A percentile compares a stretch with the other conserved stretches of the same genome.
phyloP scores from a whole-genome alignment of 352 stramenopile genomes.

The Elongisporangium undulatum region DNA sequence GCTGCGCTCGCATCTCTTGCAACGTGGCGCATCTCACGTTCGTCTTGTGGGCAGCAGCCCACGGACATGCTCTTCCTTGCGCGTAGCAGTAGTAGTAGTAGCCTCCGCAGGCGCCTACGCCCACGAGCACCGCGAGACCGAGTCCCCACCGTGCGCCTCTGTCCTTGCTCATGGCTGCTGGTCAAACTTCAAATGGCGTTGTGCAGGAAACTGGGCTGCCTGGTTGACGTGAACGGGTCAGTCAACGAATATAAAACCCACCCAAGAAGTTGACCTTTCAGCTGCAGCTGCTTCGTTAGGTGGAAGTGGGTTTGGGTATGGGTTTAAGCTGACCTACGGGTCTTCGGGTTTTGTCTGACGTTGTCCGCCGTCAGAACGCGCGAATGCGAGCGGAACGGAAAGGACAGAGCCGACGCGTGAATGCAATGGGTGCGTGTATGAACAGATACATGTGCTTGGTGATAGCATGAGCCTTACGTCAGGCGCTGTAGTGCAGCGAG shows the following conservation, averaged over 20 bases:
- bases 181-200: neutral
- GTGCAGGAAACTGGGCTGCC: neutral
- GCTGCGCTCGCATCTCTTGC: conserved; percentile 15
- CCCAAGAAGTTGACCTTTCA: neutral
- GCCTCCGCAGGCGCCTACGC: conserved; percentile 14
- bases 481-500: conserved; percentile 1
- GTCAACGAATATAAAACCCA: neutral
- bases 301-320: neutral
- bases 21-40: conserved; percentile 12
- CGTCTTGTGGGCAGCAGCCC: neutral
- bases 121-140: conserved; percentile 10
- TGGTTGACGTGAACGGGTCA: neutral
- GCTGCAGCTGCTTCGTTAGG: too few species aligned
- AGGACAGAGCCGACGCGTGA: neutral
- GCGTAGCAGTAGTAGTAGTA: conserved; percentile 16
- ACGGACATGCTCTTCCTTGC: neutral
- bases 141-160: conserved; percentile 16
- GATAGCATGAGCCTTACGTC: neutral
- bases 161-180: neutral
- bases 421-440: too few species aligned
- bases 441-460: too few species aligned
- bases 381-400: neutral
- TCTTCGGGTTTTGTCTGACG: neutral
- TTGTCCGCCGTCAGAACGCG: neutral
- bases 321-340: conserved; percentile 8